Base-by-base conservation (phyloP, 345 rosid species). In the Turritis glabra region DNA sequence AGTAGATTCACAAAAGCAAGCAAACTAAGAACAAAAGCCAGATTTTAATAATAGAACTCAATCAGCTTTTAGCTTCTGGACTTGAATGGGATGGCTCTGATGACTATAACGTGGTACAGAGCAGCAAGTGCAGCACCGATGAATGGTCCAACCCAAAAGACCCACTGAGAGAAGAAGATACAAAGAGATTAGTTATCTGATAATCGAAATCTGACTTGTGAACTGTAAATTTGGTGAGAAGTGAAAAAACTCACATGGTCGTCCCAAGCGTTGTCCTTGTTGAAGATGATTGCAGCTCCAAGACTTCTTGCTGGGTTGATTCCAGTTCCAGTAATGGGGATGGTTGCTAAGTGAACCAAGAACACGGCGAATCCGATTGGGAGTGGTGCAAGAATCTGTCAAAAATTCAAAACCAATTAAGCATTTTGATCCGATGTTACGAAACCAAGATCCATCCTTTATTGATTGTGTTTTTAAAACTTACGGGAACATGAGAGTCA, bases 101-200 rank as follows among this genome's bases (percentile, higher is more conserved):
- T 80, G 74, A 85, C 84, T 15, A 78, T 72, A 62, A 81, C 81
- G 67, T 85, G 84, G 79, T 85, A 87, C 0, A 84, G 77, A 33
- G 90, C 84, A 29, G 87, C 90, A 3, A 84, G 81, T 14, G 83
- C 85, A 38, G 85, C 84, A 25, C 90, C 90, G 21, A 79, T 69
- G 80, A 86, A 81, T 15, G 88, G 88, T 72, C 90, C 90, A 25
- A 84, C 81, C 86, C 88, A 86, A 78, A 82, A 82, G 47, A 86
- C 72, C 88, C 88, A 79, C 82, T 82, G 74, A 13, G 21, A 32
- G 0, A 29, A 12, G 1, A 47, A n/a, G 1, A 64, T 6, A 69
- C 44, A 56, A 12, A 27, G 6, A 14, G 12, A 23, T 64, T 14
- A 40, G 43, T 17, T 47, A 79, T 35, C 22, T 0, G 15, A 8